Percentiles rank a stretch among this genome's conserved stretches.
phyloP scores from a whole-genome alignment of 768 basidiomycete genomes.

The Pholiota molesta region DNA sequence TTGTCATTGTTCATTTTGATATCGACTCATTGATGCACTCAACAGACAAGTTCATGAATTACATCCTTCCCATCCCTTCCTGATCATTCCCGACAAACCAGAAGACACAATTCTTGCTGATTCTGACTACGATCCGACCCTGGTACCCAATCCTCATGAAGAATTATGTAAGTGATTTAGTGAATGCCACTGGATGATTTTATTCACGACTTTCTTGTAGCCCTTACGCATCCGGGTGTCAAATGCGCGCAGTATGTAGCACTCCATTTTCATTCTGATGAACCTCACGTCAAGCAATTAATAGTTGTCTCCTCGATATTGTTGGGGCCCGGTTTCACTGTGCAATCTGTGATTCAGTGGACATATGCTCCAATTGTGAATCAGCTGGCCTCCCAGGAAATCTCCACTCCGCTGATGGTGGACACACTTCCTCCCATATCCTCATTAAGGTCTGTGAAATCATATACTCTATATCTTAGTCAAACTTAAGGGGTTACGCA shows the following conservation, averaged over 20 bases:
- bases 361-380: slow-evolving; percentile 88
- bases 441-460: slow-evolving; percentile 77
- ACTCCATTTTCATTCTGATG: not conserved
- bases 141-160: slow-evolving; percentile 45
- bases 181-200: not conserved
- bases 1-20: not conserved
- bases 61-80: slow-evolving; percentile 87
- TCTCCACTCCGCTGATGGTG: slow-evolving; percentile 73
- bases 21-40: not conserved
- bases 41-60: slow-evolving; percentile 86
- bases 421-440: slow-evolving; percentile 85
- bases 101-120: slow-evolving; percentile 38
- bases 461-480: not conserved
- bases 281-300: slow-evolving; percentile 4
- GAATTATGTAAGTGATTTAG: slow-evolving; percentile 59
- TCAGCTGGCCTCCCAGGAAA: slow-evolving; percentile 86
- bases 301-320: slow-evolving; percentile 86
- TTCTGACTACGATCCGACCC: slow-evolving; percentile 35
- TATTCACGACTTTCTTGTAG: slow-evolving; percentile 35
- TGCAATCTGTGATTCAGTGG: slow-evolving; percentile 81
- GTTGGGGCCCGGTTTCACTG: slow-evolving; percentile 94
- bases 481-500: not conserved
- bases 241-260: slow-evolving; percentile 77
- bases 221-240: slow-evolving; percentile 77
- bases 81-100: slow-evolving; percentile 72